Percentiles rank a stretch among this genome's conserved stretches.
Evolutionary conservation across 1,139 yeast genomes (phyloP).

Genomic region (Suhomyces guaymorum): DNA sequence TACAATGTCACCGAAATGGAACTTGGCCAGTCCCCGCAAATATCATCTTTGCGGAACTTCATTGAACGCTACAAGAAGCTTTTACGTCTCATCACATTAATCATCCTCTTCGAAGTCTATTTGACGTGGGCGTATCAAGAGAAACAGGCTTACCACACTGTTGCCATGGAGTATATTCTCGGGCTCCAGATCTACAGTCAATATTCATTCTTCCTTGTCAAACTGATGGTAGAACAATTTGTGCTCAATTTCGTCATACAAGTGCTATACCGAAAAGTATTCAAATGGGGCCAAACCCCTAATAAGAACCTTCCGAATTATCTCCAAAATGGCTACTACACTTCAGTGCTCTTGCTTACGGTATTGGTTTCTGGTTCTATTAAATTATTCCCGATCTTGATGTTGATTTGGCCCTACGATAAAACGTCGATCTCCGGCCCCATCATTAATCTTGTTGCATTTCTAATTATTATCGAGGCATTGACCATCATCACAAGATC

Average conservation of each 20-base stretch:
- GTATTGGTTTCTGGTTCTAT: slow-evolving; percentile 75
- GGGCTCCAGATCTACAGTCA: slow-evolving; percentile 53
- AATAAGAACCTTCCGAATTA: slow-evolving; percentile 22
- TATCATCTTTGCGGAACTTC: slow-evolving; percentile 1
- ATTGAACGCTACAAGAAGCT: slow-evolving; percentile 25
- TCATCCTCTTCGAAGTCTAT: slow-evolving; percentile 86
- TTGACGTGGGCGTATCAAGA: slow-evolving; percentile 92
- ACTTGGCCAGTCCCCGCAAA: slow-evolving; percentile 15
- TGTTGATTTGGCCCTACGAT: slow-evolving; percentile 97
- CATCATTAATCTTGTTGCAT: slow-evolving; percentile 58
- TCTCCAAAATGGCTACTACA: slow-evolving; percentile 27
- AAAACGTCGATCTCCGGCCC: slow-evolving; percentile 60
- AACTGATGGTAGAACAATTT: slow-evolving; percentile 60
- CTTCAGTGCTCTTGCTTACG: slow-evolving; percentile 58
- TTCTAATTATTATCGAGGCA: slow-evolving; percentile 66
- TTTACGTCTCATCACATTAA: slow-evolving; percentile 58
- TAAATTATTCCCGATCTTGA: slow-evolving; percentile 84
- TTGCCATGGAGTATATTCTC: slow-evolving; percentile 36
- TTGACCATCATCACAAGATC: slow-evolving; percentile 53
- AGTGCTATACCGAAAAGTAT: slow-evolving; percentile 32
- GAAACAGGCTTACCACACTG: slow-evolving; percentile 39
- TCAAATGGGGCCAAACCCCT: slow-evolving; percentile 32
- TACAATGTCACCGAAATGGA: slow-evolving; percentile 61
- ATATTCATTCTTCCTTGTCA: slow-evolving; percentile 64
- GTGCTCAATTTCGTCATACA: slow-evolving; percentile 56